A percentile compares a stretch with the other conserved stretches of the same genome.
Evolutionary conservation across 306 rosid species (phyloP).

Genomic region (Acacia melanoxylon): DNA sequence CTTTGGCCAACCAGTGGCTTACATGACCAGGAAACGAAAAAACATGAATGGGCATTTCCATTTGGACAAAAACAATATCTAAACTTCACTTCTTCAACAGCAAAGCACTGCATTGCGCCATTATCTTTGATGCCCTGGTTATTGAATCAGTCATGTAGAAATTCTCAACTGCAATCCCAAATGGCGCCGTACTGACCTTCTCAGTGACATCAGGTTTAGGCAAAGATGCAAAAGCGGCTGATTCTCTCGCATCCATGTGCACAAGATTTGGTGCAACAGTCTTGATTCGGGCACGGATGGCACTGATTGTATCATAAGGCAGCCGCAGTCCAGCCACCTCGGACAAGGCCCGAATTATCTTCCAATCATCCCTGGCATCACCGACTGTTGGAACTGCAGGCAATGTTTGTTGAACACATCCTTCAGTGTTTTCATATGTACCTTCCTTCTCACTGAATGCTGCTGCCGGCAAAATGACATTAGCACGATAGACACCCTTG

Average conservation of each 20-base stretch:
- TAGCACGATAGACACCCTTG: constrained; percentile 83
- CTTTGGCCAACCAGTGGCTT: constrained; percentile 37
- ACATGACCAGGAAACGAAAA: constrained; percentile 33
- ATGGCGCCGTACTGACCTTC: constrained; percentile 55
- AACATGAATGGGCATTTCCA: constrained; percentile 26
- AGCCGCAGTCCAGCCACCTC: constrained; percentile 75
- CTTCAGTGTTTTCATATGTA: constrained; percentile 88
- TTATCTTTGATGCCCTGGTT: constrained; percentile 97
- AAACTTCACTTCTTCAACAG: constrained; percentile 73
- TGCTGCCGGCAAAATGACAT: constrained; percentile 78
- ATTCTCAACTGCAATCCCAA: constrained; percentile 67
- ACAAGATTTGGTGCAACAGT: constrained; percentile 90
- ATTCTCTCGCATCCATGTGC: constrained; percentile 74
- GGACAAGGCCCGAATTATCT: constrained; percentile 85
- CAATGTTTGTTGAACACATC: constrained; percentile 83
- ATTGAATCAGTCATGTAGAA: constrained; percentile 98
- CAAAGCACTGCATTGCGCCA: constrained; percentile 96
- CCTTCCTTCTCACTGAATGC: constrained; percentile 99
- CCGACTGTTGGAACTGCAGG: constrained; percentile 99
- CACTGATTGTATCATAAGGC: constrained; percentile 76
- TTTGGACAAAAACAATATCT: constrained; percentile 36
- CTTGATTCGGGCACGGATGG: constrained; percentile 63
- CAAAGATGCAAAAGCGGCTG: constrained; percentile 69
- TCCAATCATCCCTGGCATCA: constrained; percentile 98
- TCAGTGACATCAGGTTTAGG: constrained; percentile 58